Evolutionary conservation across 2,329 filamentous ascomycete species (phyloP).

Genomic region (Alternaria novae-zelandiae): DNA sequence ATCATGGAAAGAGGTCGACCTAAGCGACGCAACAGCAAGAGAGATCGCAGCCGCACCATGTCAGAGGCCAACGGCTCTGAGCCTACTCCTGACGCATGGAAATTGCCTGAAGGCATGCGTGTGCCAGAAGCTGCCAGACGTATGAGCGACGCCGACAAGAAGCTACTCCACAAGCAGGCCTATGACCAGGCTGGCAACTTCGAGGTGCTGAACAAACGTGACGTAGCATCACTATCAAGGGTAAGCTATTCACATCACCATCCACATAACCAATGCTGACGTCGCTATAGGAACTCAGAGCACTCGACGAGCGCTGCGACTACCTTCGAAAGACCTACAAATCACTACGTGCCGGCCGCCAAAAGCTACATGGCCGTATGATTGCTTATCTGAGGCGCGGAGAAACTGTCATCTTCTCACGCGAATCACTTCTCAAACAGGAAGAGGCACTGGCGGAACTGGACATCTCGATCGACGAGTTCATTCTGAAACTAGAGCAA

Average conservation of each 20-base stretch:
- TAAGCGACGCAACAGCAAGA: constrained; percentile 40
- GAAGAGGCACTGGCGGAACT: constrained; percentile 80
- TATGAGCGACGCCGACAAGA: constrained; percentile 46
- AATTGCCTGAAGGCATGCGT: constrained; percentile 46
- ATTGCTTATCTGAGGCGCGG: constrained; percentile 77
- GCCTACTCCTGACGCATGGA: constrained; percentile 41
- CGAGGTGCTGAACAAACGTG: constrained; percentile 48
- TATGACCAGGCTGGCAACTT: constrained; percentile 49
- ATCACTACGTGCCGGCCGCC: constrained; percentile 75
- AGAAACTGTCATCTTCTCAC: constrained; percentile 72
- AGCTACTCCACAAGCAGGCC: constrained; percentile 48
- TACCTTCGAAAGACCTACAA: constrained; percentile 79
- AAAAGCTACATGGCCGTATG: constrained; percentile 77
- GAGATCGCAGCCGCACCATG: constrained; percentile 39
- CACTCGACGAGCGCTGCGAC: constrained; percentile 77
- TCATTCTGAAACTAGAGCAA: constrained; percentile 79
- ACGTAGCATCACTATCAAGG: constrained; percentile 63
- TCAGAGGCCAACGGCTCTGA: constrained; percentile 42
- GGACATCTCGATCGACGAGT: constrained; percentile 79
- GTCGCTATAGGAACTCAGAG: constrained; percentile 68
- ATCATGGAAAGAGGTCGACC: constrained; percentile 49
- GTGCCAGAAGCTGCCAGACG: constrained; percentile 42
- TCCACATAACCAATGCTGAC: constrained; percentile 22
- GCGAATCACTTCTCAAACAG: constrained; percentile 77
- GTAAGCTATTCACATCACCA: constrained; percentile 47